These are phyloP conservation scores for Nannizziopsis arthrosporioides DNA, from an alignment of 2,329 filamentous ascomycete genomes.

Conservation along the genomic window DNA sequence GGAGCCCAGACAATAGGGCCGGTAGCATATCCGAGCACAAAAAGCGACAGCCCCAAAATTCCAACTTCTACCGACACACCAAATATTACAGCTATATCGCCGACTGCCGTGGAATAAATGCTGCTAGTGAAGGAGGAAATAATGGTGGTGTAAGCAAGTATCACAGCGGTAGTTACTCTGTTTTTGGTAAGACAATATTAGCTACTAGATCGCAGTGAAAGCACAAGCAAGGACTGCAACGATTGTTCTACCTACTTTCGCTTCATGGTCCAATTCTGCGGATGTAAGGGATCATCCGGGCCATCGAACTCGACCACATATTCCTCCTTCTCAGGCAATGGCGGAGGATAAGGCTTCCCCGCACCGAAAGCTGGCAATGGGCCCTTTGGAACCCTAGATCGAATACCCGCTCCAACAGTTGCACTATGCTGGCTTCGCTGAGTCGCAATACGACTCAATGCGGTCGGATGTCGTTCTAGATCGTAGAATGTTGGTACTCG, in stretches of 20 bases:
- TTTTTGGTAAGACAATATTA: neutral
- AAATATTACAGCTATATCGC: conserved; percentile 46
- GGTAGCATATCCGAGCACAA: conserved; percentile 39
- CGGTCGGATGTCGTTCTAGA: conserved; percentile 30
- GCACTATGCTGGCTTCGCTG: conserved; percentile 32
- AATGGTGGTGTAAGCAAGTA: conserved; percentile 41
- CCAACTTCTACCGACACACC: conserved; percentile 40
- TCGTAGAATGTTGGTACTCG: conserved; percentile 25
- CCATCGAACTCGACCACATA: conserved; percentile 67
- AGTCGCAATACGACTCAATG: conserved; percentile 32
- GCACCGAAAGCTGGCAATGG: conserved; percentile 38
- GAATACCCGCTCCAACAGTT: conserved; percentile 30
- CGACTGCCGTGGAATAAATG: conserved; percentile 60
- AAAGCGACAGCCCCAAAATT: conserved; percentile 32
- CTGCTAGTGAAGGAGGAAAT: conserved; percentile 46
- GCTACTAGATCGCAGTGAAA: neutral
- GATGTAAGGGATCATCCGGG: conserved; percentile 68
- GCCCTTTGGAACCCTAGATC: conserved; percentile 21
- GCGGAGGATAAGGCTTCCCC: conserved; percentile 47
- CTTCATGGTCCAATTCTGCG: conserved; percentile 71
- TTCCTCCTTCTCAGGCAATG: conserved; percentile 44
- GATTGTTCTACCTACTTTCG: conserved; percentile 52
- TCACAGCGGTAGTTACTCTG: conserved; percentile 15
- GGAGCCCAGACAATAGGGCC: conserved; percentile 43
- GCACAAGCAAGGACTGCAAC: neutral